These are phyloP conservation scores for Hericium rajendrae DNA, from an alignment of 768 basidiomycete species.

Conservation along the genomic window DNA sequence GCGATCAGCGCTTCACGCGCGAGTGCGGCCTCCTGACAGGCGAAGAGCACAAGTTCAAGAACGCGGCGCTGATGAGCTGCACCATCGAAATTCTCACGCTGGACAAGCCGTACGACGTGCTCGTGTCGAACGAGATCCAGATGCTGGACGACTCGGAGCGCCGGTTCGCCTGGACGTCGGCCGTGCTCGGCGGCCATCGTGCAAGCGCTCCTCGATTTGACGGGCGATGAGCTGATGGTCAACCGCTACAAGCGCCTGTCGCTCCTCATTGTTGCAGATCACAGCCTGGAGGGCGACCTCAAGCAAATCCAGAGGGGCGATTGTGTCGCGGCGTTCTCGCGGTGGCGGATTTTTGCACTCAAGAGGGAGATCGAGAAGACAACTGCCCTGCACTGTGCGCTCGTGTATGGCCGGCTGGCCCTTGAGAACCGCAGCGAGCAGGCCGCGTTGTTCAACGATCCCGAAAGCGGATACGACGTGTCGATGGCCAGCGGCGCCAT, in stretches of 20 bases:
- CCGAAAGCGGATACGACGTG: conserved; percentile 74
- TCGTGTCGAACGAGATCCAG: conserved; percentile 95
- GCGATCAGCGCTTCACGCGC: conserved; percentile 38
- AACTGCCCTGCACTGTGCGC: conserved; percentile 76
- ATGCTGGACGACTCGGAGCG: conserved; percentile 78
- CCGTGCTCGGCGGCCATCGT: conserved; percentile 80
- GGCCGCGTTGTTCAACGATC: conserved; percentile 85
- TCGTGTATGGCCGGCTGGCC: conserved; percentile 87
- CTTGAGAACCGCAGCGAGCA: conserved; percentile 90
- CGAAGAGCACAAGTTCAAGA: too few species aligned
- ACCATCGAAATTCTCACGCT: conserved; percentile 87
- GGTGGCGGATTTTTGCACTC: conserved; percentile 63
- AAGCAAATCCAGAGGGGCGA: conserved; percentile 67
- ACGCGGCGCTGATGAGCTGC: conserved; percentile 67
- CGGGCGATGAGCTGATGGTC: conserved; percentile 76
- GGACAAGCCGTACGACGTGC: conserved; percentile 50
- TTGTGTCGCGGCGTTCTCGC: conserved; percentile 81
- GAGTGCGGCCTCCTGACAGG: conserved; percentile 90
- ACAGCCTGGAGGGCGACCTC: conserved; percentile 54
- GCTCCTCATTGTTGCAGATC: conserved; percentile 62
- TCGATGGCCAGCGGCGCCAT: conserved; percentile 92
- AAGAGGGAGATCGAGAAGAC: conserved; percentile 61
- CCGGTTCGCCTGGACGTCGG: conserved; percentile 75
- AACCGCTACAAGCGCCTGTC: conserved; percentile 83
- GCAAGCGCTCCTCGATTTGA: conserved; percentile 50